Evolutionary conservation across 805 yeast species (phyloP), one percentile per base, ranked within the genome.

Genomic region (Saccharomycopsis sp.): DNA sequence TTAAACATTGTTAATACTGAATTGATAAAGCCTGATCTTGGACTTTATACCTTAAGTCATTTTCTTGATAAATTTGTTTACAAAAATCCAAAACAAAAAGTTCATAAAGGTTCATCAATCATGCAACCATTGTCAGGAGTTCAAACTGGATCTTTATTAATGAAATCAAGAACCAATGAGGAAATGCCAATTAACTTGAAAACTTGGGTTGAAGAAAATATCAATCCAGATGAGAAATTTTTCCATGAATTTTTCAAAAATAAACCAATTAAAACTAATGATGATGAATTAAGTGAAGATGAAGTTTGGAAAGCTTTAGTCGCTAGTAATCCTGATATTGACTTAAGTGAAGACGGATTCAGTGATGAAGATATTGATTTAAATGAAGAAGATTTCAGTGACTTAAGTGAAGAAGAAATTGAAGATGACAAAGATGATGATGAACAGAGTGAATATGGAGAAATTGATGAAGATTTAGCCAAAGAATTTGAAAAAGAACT

Each of bases 61-160:
- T 92, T 92, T 74, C 70, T 92, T 62, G 96, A 92, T 61, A 75
- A 94, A 59, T 92, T 94, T 62, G 96, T 92, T 30, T 92, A 92
- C 66, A 81, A 85, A 62, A 86, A 87, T 58, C 85, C 96, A 36
- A 86, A 85, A 63, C 80, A 76, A 52, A 83, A 80, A 59, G 67
- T 76, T 15, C 63, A 78, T n/a, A 78, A 82, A 57, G 97, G 97
- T 53, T 67, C 81, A 3, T 86, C 96, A 33, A 88, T 92, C 56
- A 92, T 92, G 97, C 98, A 92, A 67, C 97, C 98, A 37, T 67
- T 92, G 49, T 87, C 94, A 34, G 96, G 96, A 48, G 70, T 76
- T 1, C 82, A 79, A 47, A 78, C 84, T 17, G 84, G 82, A 8
- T 64, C 78, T 3, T 61, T 81, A 39, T 66, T 82, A 49, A 84